Evolutionary conservation across 2,329 filamentous ascomycete species (phyloP).

Genomic region (Colletotrichum gigasporum): DNA sequence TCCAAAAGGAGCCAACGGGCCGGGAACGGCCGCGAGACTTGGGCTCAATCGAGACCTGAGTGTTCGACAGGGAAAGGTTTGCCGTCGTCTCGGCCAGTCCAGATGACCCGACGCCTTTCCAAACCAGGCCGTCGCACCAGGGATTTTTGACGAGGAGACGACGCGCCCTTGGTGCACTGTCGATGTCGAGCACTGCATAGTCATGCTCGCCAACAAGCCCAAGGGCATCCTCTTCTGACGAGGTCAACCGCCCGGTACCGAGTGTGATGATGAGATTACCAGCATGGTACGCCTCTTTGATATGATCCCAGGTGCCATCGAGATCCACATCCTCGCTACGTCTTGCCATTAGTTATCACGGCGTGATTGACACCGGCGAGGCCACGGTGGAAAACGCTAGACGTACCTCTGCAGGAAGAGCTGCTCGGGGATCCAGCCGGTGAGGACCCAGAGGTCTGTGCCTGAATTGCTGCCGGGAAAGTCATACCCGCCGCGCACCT

Average conservation of each 20-base stretch:
- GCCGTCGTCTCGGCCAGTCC: conserved; percentile 8
- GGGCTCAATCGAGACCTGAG: conserved; percentile 26
- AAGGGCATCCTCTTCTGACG: conserved; percentile 79
- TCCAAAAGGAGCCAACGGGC: conserved; percentile 86
- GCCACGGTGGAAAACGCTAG: not conserved
- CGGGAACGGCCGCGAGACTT: conserved; percentile 36
- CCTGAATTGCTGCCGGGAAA: conserved; percentile 98
- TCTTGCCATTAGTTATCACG: conserved; percentile 1
- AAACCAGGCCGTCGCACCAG: conserved; percentile 85
- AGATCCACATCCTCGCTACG: conserved; percentile 79
- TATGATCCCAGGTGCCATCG: conserved; percentile 79
- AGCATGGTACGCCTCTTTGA: conserved; percentile 77
- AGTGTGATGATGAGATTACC: conserved; percentile 89
- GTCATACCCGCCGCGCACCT: conserved; percentile 94
- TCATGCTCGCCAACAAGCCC: conserved; percentile 92
- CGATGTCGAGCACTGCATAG: conserved; percentile 88
- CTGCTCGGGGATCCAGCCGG: conserved; percentile 97
- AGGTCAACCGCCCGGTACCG: conserved; percentile 85
- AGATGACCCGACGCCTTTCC: conserved; percentile 61
- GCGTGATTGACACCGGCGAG: not conserved
- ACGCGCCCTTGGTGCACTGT: conserved; percentile 66
- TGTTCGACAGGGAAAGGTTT: not conserved
- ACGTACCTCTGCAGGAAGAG: conserved; percentile 81
- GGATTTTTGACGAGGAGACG: conserved; percentile 92
- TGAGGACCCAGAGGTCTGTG: conserved; percentile 91